Evolutionary conservation across 192 early-diverging fungal genomes (phyloP), one percentile per base, ranked within the genome.

Genomic region (Allomyces arbusculus): DNA sequence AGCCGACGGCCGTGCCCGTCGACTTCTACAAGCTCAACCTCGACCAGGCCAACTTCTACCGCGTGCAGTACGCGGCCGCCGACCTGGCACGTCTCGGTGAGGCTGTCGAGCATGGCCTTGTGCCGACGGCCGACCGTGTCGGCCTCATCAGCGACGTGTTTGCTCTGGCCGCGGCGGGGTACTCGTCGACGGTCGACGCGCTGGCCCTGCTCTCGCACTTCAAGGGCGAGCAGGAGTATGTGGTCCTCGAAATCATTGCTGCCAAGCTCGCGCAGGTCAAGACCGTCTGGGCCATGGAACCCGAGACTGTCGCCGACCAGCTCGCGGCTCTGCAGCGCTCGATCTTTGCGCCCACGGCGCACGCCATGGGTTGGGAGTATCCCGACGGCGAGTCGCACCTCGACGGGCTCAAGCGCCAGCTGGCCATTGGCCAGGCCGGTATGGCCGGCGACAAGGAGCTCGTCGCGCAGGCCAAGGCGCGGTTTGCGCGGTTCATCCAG

Each of bases 391-490:
- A 93, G 50, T 75, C 77, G 40, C 75, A 86, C 61, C 69, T 84
- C 1, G 73, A 76, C 0, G 70, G 74, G 14, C 72, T 84, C n/a
- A 76, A 86, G 65, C 82, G 89, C 23, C 74, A 76, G 0, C 78
- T 85, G 9, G 80, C 82, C 19, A 78, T 91, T n/a, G 70, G 70
- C 10, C 74, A 75, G 23, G 84, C 88, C 0, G 88, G 78, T 20
- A 65, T 68, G 64, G 78, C 81, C 4, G 80, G 77, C 45, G 83
- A 91, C 67, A 62, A 74, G 26, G 62, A 23, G 1, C 77, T 80
- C 0, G 71, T 88, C 23, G 71, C 69, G 5, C 76, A 84, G 55
- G 78, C 83, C 24, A 71, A 77, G 43, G 61, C 45, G 45, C 73
- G 82, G 20, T 91, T 90, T 69, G 65, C 69, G 23, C 33, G 69